Conservation (phyloP, 768 basidiomycete species). For the Naganishia onofrii region DNA sequence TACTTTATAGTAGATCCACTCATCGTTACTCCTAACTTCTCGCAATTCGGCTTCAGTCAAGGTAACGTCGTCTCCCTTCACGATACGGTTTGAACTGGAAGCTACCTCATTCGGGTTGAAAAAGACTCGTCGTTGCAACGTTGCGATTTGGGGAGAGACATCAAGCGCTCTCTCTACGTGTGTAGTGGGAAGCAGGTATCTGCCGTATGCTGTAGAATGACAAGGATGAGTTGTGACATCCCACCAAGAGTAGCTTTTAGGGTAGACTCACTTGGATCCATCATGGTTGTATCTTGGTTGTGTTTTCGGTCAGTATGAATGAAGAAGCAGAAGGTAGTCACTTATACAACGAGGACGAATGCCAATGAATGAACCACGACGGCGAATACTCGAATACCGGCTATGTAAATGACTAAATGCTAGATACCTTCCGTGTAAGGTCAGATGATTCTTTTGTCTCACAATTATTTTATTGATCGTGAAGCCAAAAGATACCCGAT, state of each 20-base stretch:
- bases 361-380: no score
- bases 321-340: no score
- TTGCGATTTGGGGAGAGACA: constrained; percentile 37
- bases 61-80: constrained; percentile 45
- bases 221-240: neutral
- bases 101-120: constrained; percentile 37
- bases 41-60: constrained; percentile 46
- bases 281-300: neutral
- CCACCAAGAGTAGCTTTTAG: neutral
- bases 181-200: constrained; percentile 46
- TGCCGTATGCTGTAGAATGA: constrained; percentile 43
- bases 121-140: constrained; percentile 47
- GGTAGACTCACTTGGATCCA: constrained; percentile 1
- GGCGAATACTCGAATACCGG: no score
- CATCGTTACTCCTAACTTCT: constrained; percentile 36
- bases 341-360: no score
- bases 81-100: constrained; percentile 43
- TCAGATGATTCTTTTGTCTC: no score
- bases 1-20: constrained; percentile 52
- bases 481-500: no score
- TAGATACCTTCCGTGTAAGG: no score
- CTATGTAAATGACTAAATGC: no score
- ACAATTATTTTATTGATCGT: no score
- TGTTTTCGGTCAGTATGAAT: no score
- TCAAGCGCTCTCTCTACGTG: constrained; percentile 43